Base-by-base conservation (phyloP, 768 basidiomycete species). In the Naganishia friedmannii region DNA sequence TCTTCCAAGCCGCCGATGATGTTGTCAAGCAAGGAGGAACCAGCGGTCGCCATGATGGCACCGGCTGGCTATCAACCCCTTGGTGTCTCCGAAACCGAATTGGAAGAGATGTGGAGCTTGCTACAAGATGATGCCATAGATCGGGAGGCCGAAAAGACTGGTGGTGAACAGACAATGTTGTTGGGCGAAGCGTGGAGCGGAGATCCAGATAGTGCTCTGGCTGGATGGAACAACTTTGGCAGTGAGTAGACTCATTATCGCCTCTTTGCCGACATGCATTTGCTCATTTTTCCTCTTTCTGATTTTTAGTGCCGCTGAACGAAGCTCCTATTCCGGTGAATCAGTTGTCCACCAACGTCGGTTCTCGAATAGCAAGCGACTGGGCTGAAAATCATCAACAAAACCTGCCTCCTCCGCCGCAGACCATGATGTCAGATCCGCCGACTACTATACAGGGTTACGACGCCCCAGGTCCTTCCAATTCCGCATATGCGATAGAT, bases 71-170 rank as follows among this genome's bases (percentile, higher is more conserved):
- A 3, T 12, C 60, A 63, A 46, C 60, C 60, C 4, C 39, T 63
- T 10, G 74, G 70, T 3, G 60, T 60, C 5, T 66, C 68, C 31
- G 75, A 74, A 53, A 68, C 65, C 21, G 72, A 76, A 21, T 46
- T 74, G 65, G 73, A 69, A 21, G 75, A 73, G 31, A 65, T 76
- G 69, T 76, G 75, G 75, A 70, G 74, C 55, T n/a, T 71, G n/a
- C 55, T 73, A 10, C 72, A 74, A 28, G 74, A 74, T 15, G 70
- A 72, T 32, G 58, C 26, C 23, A 46, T 58, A 19, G 63, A 42
- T 31, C 55, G 13, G 15, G 31, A 34, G 28, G n/a, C 12, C 32
- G 65, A 32, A 34, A 58, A 57, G 21, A 45, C 28, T 13, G 26
- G 37, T 46, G 32, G 31, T 17, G 54, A 15, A 13, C 29, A 13